phyloP scores from a whole-genome alignment of 2,329 filamentous ascomycete species.

The Stemphylium lycopersici region DNA sequence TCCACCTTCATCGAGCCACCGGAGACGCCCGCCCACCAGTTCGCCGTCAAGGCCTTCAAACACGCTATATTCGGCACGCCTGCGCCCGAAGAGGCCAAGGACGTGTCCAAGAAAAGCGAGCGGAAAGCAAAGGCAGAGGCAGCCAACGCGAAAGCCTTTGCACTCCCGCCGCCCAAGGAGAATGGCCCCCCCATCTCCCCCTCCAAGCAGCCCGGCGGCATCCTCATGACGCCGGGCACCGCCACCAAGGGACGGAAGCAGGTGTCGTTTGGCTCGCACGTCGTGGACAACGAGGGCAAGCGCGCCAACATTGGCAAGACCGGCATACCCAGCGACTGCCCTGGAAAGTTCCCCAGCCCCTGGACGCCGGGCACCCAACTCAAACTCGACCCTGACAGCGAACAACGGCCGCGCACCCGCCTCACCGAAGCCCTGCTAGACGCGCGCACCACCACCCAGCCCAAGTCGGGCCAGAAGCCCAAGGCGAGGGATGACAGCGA shows the following conservation, averaged over 20 bases:
- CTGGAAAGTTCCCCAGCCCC: slow-evolving; percentile 59
- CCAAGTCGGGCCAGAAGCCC: slow-evolving; percentile 35
- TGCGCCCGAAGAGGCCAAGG: slow-evolving; percentile 54
- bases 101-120: slow-evolving; percentile 29
- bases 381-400: slow-evolving; percentile 32
- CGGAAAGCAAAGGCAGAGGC: slow-evolving; percentile 37
- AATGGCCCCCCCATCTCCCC: slow-evolving; percentile 51
- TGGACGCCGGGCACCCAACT: slow-evolving; percentile 53
- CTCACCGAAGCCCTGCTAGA: slow-evolving; percentile 55
- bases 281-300: slow-evolving; percentile 63
- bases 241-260: slow-evolving; percentile 63
- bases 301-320: slow-evolving; percentile 53
- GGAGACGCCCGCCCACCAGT: slow-evolving; percentile 70
- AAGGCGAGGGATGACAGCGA: slow-evolving; percentile 61
- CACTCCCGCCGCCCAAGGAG: slow-evolving; percentile 30
- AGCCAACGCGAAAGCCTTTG: slow-evolving; percentile 28
- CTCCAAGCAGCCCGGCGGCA: slow-evolving; percentile 63
- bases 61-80: slow-evolving; percentile 70
- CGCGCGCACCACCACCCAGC: slow-evolving; percentile 50
- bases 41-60: slow-evolving; percentile 70
- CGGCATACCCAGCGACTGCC: slow-evolving; percentile 55
- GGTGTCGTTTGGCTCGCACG: slow-evolving; percentile 64
- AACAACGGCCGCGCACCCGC: slow-evolving; percentile 48
- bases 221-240: slow-evolving; percentile 68
- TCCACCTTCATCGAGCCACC: slow-evolving; percentile 61